These are phyloP conservation scores for Saturnispora hagleri DNA, from an alignment of 805 yeast genomes.

Conservation along the genomic window DNA sequence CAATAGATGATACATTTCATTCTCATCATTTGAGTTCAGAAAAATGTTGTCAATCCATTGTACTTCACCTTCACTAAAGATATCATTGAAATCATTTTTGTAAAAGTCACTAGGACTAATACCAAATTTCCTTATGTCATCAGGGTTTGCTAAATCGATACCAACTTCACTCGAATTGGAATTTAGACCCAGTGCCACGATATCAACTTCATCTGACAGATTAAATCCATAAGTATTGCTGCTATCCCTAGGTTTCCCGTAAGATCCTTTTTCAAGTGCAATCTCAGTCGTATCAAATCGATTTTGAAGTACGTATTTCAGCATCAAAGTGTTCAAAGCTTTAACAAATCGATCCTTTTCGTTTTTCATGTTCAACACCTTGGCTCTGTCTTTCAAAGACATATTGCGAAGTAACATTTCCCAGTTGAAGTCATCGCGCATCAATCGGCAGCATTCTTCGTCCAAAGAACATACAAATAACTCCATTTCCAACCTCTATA, in stretches of 20 bases:
- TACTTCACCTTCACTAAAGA: constrained; percentile 23
- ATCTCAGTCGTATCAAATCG: constrained; percentile 12
- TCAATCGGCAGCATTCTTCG: not conserved
- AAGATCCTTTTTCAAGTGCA: constrained; percentile 26
- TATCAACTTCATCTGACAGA: constrained; percentile 47
- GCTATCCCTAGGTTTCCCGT: constrained; percentile 49
- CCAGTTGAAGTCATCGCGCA: constrained; percentile 15
- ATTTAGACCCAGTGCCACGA: constrained; percentile 38
- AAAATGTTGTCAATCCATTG: constrained; percentile 20
- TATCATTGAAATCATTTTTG: constrained; percentile 20
- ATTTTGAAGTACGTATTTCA: constrained; percentile 33
- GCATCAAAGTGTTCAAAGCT: constrained; percentile 38
- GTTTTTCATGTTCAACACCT: constrained; percentile 33
- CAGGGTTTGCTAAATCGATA: constrained; percentile 37
- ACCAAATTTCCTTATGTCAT: constrained; percentile 21
- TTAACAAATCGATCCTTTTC: constrained; percentile 28
- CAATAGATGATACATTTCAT: constrained; percentile 18
- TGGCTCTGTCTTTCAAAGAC: constrained; percentile 30
- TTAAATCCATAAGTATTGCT: constrained; percentile 37
- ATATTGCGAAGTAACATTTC: constrained; percentile 12
- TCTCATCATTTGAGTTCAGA: constrained; percentile 1
- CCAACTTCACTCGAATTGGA: constrained; percentile 31
- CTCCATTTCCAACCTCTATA: not conserved
- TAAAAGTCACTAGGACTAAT: constrained; percentile 17
- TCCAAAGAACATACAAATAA: not conserved